A percentile compares a stretch with the other conserved stretches of the same genome.
Conservation (phyloP, 73 alveolate species). For the Symbiodinium pilosum region DNA sequence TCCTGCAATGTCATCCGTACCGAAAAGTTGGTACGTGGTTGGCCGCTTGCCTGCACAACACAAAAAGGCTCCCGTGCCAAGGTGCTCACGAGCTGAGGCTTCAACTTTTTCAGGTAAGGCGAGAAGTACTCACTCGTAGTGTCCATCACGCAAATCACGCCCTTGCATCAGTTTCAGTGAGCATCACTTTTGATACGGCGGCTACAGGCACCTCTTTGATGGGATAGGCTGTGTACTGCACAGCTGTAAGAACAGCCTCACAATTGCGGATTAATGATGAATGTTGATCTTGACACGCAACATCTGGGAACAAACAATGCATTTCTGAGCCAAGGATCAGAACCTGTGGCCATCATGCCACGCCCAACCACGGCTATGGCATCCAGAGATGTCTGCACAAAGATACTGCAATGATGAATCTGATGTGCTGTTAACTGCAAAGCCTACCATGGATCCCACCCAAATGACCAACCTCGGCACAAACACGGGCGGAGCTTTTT, state of each 20-base stretch:
- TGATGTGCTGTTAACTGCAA: too few species aligned
- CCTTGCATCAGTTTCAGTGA: not conserved
- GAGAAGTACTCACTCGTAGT: slow-evolving; percentile 55
- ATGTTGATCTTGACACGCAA: not conserved
- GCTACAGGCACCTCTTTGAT: slow-evolving; percentile 30
- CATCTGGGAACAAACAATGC: not conserved
- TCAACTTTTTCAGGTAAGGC: slow-evolving; percentile 50
- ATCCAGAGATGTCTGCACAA: slow-evolving; percentile 55
- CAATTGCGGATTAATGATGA: not conserved
- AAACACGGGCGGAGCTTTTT: slow-evolving; percentile 29
- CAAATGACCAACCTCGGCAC: slow-evolving; percentile 37
- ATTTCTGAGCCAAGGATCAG: not conserved
- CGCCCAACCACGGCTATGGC: slow-evolving; percentile 67
- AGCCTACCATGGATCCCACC: too few species aligned
- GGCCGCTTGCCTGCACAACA: slow-evolving; percentile 38
- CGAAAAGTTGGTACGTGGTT: slow-evolving; percentile 50
- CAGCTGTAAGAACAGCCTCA: slow-evolving; percentile 29
- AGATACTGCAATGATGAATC: not conserved
- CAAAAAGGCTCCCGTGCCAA: too few species aligned
- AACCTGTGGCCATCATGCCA: slow-evolving; percentile 70
- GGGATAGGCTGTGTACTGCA: slow-evolving; percentile 72
- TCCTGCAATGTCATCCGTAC: slow-evolving; percentile 56
- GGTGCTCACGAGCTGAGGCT: not conserved
- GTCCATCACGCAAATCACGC: slow-evolving; percentile 82
- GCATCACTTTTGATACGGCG: too few species aligned